Conservation (phyloP, 805 yeast species). For the Candida dajiaensis region DNA sequence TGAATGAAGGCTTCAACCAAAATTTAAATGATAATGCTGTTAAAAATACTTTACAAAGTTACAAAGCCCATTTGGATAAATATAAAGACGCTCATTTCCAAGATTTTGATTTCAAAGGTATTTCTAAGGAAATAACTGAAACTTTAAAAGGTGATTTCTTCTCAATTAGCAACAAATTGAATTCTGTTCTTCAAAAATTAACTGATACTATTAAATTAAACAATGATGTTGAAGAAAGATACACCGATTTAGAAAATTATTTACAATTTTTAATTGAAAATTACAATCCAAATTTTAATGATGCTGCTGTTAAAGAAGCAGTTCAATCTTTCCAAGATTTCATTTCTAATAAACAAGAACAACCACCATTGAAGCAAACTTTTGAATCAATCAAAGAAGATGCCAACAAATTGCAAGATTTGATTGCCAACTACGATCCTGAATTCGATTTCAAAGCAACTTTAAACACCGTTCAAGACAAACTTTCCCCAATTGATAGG, state of each 20-base stretch:
- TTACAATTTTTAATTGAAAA: slow-evolving; percentile 41
- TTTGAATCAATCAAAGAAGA: slow-evolving; percentile 2
- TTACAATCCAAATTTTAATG: slow-evolving; percentile 75
- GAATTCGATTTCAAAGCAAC: background rate
- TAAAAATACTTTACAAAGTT: slow-evolving; percentile 58
- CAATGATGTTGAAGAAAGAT: slow-evolving; percentile 12
- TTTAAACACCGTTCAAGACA: slow-evolving; percentile 1
- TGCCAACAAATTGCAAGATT: background rate
- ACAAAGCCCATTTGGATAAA: slow-evolving; percentile 6
- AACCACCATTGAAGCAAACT: background rate
- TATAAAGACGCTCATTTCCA: slow-evolving; percentile 6
- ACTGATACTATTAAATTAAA: slow-evolving; percentile 7
- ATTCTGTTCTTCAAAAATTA: slow-evolving; percentile 4
- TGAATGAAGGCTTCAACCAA: slow-evolving; percentile 63
- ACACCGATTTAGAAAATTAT: slow-evolving; percentile 35
- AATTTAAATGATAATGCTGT: slow-evolving; percentile 87
- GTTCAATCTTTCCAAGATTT: slow-evolving; percentile 49
- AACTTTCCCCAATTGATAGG: slow-evolving; percentile 3
- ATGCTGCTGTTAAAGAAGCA: slow-evolving; percentile 60
- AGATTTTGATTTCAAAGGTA: background rate
- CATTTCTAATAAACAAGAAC: slow-evolving; percentile 2
- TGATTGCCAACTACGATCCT: background rate
- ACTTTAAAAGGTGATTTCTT: background rate
- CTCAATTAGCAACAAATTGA: background rate
- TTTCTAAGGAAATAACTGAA: background rate